These are phyloP conservation scores for Gastrolobium bilobum DNA, from an alignment of 306 rosid genomes.

Conservation along the genomic window DNA sequence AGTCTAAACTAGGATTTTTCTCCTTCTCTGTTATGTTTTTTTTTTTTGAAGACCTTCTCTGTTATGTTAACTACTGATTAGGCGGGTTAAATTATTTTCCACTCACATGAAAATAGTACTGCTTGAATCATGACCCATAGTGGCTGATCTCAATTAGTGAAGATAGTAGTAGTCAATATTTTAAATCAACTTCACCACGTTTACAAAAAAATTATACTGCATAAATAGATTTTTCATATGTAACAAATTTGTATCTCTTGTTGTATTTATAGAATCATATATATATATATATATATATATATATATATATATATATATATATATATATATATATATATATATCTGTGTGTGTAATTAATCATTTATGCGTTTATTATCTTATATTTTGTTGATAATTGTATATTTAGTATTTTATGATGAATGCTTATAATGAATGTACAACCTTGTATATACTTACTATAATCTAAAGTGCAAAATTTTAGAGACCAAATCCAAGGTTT, in stretches of 20 bases:
- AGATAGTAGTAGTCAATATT: background rate
- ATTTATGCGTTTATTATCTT: background rate
- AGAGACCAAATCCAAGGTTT: conserved; percentile 16
- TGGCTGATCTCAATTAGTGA: conserved; percentile 28
- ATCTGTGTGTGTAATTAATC: no score
- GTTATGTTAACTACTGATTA: conserved; percentile 32
- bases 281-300: no score
- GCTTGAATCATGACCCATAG: conserved; percentile 43
- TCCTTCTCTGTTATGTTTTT: conserved; percentile 10
- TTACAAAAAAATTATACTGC: background rate
- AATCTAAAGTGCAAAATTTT: conserved; percentile 35
- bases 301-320: no score
- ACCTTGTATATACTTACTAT: background rate
- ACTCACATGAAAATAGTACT: conserved; percentile 44
- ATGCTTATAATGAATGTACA: background rate
- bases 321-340: no score
- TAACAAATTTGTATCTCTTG: background rate
- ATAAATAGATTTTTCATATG: background rate
- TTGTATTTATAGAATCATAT: background rate
- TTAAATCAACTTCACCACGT: conserved; percentile 17
- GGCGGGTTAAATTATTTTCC: conserved; percentile 28
- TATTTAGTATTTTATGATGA: background rate
- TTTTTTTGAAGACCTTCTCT: no score
- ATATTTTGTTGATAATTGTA: background rate
- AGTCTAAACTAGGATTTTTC: background rate